Base-by-base conservation (phyloP, 192 early-diverging fungal species). In the Tieghemiomyces parasiticus region DNA sequence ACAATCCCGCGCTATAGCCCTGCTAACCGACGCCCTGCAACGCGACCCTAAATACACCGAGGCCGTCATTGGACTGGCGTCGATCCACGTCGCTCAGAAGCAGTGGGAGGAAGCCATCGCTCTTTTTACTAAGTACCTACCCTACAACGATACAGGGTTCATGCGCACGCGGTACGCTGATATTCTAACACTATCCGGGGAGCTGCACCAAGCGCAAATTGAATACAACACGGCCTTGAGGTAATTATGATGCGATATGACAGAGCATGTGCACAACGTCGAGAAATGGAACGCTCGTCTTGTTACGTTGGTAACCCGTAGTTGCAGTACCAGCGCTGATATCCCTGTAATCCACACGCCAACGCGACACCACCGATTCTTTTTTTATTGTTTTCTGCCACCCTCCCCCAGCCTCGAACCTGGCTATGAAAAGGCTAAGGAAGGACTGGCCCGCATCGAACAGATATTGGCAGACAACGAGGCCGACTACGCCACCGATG, bases 81-180 rank as follows among this genome's bases (percentile, higher is more conserved):
- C 73, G 47, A 61, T 74, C 25, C 46, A 65, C n/a, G 73, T 67
- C 28, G 48, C 69, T 1, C 50, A 20, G 12, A 42, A 55, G 10
- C 50, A 47, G 1, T 9, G 66, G 1, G 31, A 29, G 1, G 59
- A 59, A 2, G 73, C 73, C 0, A 22, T 67, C 13, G 60, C 42
- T 2, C 38, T 71, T 31, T 22, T 74, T 13, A 69, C 68, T 35
- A 53, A 45, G 55, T 54, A 68, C 13, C 35, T 71, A 55, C 62
- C 69, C 0, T 55, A 71, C 1, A 69, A 68, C 45, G 60, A 71
- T 30, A 45, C 73, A 10, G 73, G 66, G 45, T 64, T 65, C 19
- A 68, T 74, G 73, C 64, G 69, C 60, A 61, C 69, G 30, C 31
- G 67, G 10, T 71, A 67, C 29, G 73, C 69, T 1, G 73, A 74